Conservation (phyloP, 2,329 filamentous ascomycete species). For the Aschersonia sp. region DNA sequence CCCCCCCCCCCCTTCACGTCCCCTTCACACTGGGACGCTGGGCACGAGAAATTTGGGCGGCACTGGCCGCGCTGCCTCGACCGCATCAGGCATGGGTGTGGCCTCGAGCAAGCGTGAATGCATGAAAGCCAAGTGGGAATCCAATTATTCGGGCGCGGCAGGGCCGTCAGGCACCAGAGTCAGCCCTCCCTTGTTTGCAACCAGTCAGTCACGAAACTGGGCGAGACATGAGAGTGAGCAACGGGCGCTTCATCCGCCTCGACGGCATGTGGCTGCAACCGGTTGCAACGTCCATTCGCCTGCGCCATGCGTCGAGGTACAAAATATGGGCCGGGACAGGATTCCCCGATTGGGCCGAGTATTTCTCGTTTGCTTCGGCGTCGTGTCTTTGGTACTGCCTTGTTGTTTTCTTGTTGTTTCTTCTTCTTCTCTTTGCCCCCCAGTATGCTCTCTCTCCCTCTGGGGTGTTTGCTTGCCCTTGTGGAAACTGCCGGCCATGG, state of each 20-base stretch:
- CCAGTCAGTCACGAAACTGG: background rate
- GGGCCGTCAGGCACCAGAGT: constrained; percentile 2
- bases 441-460: no score
- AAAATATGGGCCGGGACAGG: background rate
- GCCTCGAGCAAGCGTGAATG: constrained; percentile 2
- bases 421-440: no score
- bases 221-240: background rate
- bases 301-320: background rate
- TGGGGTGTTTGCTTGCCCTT: no score
- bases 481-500: no score
- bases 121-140: constrained; percentile 4
- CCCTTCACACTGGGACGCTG: no score
- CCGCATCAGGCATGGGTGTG: constrained; percentile 4
- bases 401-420: no score
- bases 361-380: background rate
- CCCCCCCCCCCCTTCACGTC: no score
- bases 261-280: background rate
- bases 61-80: constrained; percentile 1
- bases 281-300: background rate
- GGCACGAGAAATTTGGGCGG: background rate
- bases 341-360: background rate
- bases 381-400: background rate
- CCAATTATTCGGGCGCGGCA: constrained; percentile 1
- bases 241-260: no score
- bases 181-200: background rate